Evolutionary conservation across 75 land plant genomes (phyloP).

Genomic region (Pinus tabuliformis): DNA sequence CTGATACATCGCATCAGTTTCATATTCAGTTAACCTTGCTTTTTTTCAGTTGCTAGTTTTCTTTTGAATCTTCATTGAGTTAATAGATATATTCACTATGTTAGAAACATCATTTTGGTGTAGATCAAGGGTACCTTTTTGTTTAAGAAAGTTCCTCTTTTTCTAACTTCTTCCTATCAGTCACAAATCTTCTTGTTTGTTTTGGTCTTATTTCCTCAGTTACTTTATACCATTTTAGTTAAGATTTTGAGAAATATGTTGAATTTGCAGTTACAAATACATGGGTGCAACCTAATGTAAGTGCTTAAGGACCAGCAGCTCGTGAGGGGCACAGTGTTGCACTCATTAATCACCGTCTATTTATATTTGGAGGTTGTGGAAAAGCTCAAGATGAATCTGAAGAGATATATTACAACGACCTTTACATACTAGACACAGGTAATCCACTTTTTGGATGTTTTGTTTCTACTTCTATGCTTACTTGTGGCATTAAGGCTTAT

Average conservation of each 20-base stretch:
- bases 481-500: neutral
- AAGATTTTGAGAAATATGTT: neutral
- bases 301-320: constrained; percentile 80
- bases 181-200: neutral
- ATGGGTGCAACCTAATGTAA: constrained; percentile 67
- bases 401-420: constrained; percentile 84
- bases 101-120: neutral
- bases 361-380: constrained; percentile 95
- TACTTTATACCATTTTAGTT: constrained; percentile 7
- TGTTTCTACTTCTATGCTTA: neutral
- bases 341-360: constrained; percentile 61
- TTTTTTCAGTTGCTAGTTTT: neutral
- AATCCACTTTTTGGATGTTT: neutral
- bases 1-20: neutral
- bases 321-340: constrained; percentile 97
- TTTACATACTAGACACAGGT: constrained; percentile 83
- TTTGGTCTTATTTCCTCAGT: neutral
- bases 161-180: neutral
- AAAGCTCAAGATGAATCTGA: constrained; percentile 48
- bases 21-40: neutral
- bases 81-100: neutral
- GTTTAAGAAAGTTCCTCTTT: neutral
- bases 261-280: constrained; percentile 58
- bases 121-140: neutral
- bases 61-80: neutral